Evolutionary conservation across 2,329 filamentous ascomycete species (phyloP), one percentile per base, ranked within the genome.

Genomic region (Fusarium temperatum): DNA sequence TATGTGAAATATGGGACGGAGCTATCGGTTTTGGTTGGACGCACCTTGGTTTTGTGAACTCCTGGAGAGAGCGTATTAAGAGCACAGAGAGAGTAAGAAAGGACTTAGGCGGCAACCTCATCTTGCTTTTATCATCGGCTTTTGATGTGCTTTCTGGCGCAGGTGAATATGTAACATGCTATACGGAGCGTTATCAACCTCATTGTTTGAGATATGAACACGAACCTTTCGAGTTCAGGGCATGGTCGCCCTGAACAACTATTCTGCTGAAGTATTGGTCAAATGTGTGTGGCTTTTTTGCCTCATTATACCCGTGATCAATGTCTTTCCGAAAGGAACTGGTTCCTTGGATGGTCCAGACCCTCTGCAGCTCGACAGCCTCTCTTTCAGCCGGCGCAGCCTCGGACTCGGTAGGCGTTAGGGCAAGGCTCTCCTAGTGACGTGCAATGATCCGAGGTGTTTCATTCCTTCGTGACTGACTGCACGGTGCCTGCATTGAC

Each of bases 201-300:
- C 57, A 67, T 61, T 60, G 48, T 75, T 75, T 67, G 65, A 73
- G 72, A 75, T 63, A 66, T 66, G 66, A 75, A 63, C 68, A 70
- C 62, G 44, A 73, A 63, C 68, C 63, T 55, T 74, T 59, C 44
- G 47, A 72, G 63, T 67, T 42, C 56, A 48, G 60, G 72, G 73
- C 58, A 50, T 36, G 32, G 38, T 36, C 59, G 61, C 69, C 69
- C 68, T 67, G 64, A 44, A 59, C 58, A 50, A 51, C 54, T 42
- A 63, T 47, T 51, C 20, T 47, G 7, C 15, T 32, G 17, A 44
- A 26, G 42, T 32, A 35, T 39, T 58, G 42, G 35, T 36, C 39
- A 38, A 51, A 42, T 42, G 32, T 44, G 50, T 53, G 30, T 69
- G 50, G 41, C 44, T 41, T 35, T 42, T 48, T 41, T 69, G 58